Evolutionary conservation across 352 stramenopile species (phyloP), one percentile per base, ranked within the genome.

Genomic region (Phytophthora boehmeriae): DNA sequence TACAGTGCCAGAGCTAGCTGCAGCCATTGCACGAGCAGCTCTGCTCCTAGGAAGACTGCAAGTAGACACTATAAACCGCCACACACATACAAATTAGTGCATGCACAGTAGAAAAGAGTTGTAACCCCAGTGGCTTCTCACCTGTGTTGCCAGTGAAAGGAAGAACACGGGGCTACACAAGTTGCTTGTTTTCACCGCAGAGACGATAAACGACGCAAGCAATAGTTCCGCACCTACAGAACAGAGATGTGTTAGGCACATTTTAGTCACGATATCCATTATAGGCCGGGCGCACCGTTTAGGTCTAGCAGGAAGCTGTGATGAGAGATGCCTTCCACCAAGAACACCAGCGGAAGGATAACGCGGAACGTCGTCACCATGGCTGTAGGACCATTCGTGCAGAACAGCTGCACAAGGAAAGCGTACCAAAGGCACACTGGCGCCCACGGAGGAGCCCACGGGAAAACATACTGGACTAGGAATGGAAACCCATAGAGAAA

Each of bases 271-370:
- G 57, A 35, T 9, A 4, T 22, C 50, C 10, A 25, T 38, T 2
- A 39, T 30, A 5, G n/a, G 35, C 57, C 25, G 62, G 60, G 13
- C 57, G 27, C 78, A 93, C 86, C 88, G 54, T 96, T 96, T 17
- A 96, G 62, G 51, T 95, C 88, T n/a, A 96, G 70, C 35, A 96
- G 69, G 54, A 96, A 96, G 61, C 87, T 95, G 70, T 95, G 86
- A 49, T 95, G 81, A 2, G 85, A 94, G 57, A 96, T 91, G 9
- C 88, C 88, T 59, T 96, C 87, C 16, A 96, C 63, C 32, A 96
- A 53, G 38, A 96, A 96, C 8, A 94, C 77, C 17, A 96, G 73
- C 42, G 88, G 88, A 11, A 96, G 49, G 44, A 96, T 68, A 50
- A 95, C 77, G 28, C 88, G 86, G 64, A 95, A 95, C 1, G 83